These are phyloP conservation scores for Vigna angularis DNA, from an alignment of 306 rosid species.

Conservation along the genomic window DNA sequence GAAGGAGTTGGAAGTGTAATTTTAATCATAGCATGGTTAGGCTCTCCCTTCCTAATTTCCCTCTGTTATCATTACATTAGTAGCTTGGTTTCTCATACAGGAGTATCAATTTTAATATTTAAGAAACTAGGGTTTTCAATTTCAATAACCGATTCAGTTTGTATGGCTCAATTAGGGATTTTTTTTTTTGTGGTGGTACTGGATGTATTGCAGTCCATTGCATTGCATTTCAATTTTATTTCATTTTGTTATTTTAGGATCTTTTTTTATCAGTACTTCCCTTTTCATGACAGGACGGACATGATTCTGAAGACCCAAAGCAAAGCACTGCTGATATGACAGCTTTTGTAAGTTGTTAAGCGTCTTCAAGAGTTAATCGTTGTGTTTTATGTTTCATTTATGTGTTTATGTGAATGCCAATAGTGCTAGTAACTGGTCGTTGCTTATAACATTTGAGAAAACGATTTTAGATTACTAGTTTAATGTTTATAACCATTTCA, in stretches of 20 bases:
- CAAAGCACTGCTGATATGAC: slow-evolving; percentile 98
- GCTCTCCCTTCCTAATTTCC: background rate
- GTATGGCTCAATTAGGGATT: background rate
- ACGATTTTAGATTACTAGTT: background rate
- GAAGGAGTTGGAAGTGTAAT: slow-evolving; percentile 23
- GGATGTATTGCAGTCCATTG: background rate
- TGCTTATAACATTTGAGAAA: background rate
- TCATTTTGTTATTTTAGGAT: slow-evolving; percentile 8
- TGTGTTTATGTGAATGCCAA: slow-evolving; percentile 21
- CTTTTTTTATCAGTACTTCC: background rate
- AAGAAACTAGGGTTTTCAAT: slow-evolving; percentile 55
- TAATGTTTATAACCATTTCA: slow-evolving; percentile 13
- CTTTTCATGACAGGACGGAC: slow-evolving; percentile 68
- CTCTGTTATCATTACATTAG: slow-evolving; percentile 1
- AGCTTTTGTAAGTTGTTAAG: slow-evolving; percentile 72
- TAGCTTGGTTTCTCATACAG: background rate
- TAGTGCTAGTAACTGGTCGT: slow-evolving; percentile 12
- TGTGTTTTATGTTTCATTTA: slow-evolving; percentile 11
- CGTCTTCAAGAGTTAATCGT: background rate
- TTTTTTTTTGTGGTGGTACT: background rate
- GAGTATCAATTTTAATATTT: background rate
- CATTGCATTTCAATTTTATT: background rate
- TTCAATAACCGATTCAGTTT: background rate
- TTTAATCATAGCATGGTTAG: slow-evolving; percentile 46
- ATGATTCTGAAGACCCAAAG: slow-evolving; percentile 76